Evolutionary conservation across 305 asterid species (phyloP).

Genomic region (Fraxinus sp.): DNA sequence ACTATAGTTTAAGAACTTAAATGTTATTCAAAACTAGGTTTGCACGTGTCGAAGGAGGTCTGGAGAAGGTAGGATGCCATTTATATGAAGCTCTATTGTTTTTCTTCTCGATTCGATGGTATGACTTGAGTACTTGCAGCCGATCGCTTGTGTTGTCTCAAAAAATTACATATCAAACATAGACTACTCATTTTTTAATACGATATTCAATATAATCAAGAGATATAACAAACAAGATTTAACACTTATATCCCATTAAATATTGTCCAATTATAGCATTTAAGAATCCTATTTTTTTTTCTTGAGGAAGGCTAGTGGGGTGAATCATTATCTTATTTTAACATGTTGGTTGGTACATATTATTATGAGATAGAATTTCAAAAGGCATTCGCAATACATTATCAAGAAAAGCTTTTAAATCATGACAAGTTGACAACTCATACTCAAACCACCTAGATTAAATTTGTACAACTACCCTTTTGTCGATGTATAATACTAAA

Average conservation of each 20-base stretch:
- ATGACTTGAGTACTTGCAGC: not conserved
- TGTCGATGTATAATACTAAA: not conserved
- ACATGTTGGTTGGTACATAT: slow-evolving; percentile 23
- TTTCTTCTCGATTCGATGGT: not conserved
- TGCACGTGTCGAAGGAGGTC: not conserved
- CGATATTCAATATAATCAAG: not conserved
- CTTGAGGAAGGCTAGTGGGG: not conserved
- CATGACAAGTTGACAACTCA: slow-evolving; percentile 18
- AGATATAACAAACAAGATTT: not conserved
- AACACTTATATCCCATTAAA: not conserved
- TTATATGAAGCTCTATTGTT: not conserved
- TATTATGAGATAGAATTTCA: slow-evolving; percentile 17
- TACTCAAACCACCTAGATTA: slow-evolving; percentile 11
- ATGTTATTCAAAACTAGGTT: not conserved
- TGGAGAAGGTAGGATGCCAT: not conserved
- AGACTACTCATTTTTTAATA: not conserved
- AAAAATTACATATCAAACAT: not conserved
- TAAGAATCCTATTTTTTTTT: not conserved
- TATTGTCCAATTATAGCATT: not conserved
- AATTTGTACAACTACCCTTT: slow-evolving; percentile 19
- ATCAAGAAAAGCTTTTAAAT: not conserved
- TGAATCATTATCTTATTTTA: slow-evolving; percentile 1
- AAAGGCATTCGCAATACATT: not conserved
- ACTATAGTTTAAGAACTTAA: not conserved
- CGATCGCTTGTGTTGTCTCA: not conserved